Percentiles rank a stretch among this genome's conserved stretches.
These are phyloP conservation scores for Dryas drummondii DNA, from an alignment of 306 rosid genomes.

Conservation along the genomic window DNA sequence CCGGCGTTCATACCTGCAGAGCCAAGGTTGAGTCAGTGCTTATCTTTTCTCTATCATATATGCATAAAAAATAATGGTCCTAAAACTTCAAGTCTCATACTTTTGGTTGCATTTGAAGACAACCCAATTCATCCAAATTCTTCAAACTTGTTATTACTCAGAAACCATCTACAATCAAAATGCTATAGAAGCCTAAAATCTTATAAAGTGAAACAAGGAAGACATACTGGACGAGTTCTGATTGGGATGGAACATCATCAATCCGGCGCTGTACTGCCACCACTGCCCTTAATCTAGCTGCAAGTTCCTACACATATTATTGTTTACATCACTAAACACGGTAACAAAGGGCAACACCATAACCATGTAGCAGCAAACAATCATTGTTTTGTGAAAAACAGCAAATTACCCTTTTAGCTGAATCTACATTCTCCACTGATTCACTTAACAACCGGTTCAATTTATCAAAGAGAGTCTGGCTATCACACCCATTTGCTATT, in stretches of 20 bases:
- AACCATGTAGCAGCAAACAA: not conserved
- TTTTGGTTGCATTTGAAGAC: not conserved
- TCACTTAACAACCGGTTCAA: slow-evolving; percentile 42
- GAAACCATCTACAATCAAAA: not conserved
- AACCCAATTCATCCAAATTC: not conserved
- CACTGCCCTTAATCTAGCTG: slow-evolving; percentile 51
- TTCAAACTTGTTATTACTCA: not conserved
- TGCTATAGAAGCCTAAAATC: not conserved
- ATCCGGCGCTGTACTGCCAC: slow-evolving; percentile 58
- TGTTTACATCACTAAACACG: not conserved
- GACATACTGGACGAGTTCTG: slow-evolving; percentile 81
- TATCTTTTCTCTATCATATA: not conserved
- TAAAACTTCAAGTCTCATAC: not conserved
- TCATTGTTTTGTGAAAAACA: not conserved
- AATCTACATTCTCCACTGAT: slow-evolving; percentile 49
- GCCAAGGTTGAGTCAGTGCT: slow-evolving; percentile 23
- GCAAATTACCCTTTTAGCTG: slow-evolving; percentile 59
- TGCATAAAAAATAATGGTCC: not conserved
- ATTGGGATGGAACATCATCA: slow-evolving; percentile 72
- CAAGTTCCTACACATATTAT: slow-evolving; percentile 53
- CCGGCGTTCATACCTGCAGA: slow-evolving; percentile 67
- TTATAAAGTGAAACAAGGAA: not conserved
- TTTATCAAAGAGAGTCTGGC: slow-evolving; percentile 40
- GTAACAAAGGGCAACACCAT: not conserved
- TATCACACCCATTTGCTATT: slow-evolving; percentile 40